Percentiles rank a stretch among this genome's conserved stretches.
Conservation (phyloP, 2,329 filamentous ascomycete genomes). For the Rhynchosporium graminicola region DNA sequence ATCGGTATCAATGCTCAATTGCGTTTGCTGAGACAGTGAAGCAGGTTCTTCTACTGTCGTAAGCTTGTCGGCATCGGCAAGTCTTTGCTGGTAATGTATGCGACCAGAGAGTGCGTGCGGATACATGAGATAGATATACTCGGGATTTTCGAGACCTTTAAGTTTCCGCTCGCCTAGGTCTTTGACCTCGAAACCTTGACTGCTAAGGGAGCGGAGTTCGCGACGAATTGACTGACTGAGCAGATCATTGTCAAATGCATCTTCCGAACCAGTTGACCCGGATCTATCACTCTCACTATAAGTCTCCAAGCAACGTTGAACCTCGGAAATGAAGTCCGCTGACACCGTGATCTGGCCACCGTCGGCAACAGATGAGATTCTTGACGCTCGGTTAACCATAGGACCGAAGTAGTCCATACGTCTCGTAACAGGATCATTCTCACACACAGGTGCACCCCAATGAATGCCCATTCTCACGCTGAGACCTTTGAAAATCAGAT, state of each 20-base stretch:
- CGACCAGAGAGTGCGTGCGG: conserved; percentile 84
- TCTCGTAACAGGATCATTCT: conserved; percentile 92
- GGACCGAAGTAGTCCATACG: conserved; percentile 99
- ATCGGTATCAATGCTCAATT: conserved; percentile 77
- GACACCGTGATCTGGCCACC: conserved; percentile 97
- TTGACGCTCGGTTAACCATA: conserved; percentile 96
- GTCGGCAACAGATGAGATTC: conserved; percentile 92
- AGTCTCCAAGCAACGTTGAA: conserved; percentile 84
- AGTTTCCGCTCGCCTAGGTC: conserved; percentile 93
- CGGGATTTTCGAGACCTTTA: conserved; percentile 96
- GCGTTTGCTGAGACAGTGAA: conserved; percentile 61
- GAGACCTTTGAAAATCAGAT: conserved; percentile 87
- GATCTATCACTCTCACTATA: conserved; percentile 82
- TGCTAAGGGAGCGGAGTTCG: conserved; percentile 83
- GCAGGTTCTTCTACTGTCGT: conserved; percentile 51
- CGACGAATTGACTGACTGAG: conserved; percentile 77
- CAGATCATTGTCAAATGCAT: conserved; percentile 73
- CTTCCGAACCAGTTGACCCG: conserved; percentile 69
- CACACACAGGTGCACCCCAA: conserved; percentile 91
- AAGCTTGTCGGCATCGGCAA: conserved; percentile 42
- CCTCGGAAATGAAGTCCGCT: conserved; percentile 94
- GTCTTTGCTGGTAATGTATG: conserved; percentile 61
- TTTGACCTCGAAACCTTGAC: conserved; percentile 94
- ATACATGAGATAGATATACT: conserved; percentile 93
- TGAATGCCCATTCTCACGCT: conserved; percentile 98